Conservation (phyloP, 352 stramenopile genomes). For the Lagenidium sp. region DNA sequence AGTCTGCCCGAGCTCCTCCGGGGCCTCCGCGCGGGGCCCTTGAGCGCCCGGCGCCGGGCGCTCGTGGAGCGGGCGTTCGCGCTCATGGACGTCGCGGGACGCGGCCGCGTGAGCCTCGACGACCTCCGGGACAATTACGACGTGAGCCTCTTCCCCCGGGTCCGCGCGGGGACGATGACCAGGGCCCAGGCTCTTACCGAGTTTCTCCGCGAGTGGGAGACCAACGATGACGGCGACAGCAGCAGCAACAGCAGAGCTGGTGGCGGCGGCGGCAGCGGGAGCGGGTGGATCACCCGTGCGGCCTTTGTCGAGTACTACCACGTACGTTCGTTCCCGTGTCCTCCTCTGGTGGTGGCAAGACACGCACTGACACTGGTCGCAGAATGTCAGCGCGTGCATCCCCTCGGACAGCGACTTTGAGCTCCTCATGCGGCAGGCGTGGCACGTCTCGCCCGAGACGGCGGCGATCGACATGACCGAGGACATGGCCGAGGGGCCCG, state of each 20-base stretch:
- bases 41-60: constrained; percentile 18
- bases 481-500: neutral
- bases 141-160: constrained; percentile 52
- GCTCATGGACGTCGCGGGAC: constrained; percentile 30
- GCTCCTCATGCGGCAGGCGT: constrained; percentile 68
- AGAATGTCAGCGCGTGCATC: constrained; percentile 79
- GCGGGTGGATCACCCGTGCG: constrained; percentile 22
- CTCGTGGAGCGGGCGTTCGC: constrained; percentile 51
- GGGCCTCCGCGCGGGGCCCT: constrained; percentile 21
- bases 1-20: constrained; percentile 40
- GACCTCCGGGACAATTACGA: constrained; percentile 67
- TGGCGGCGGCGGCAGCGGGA: neutral
- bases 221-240: constrained; percentile 14
- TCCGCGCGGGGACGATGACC: constrained; percentile 54
- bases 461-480: neutral
- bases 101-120: constrained; percentile 34
- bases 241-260: too few relatives aligned
- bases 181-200: constrained; percentile 39
- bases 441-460: constrained; percentile 26
- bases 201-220: constrained; percentile 70
- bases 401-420: constrained; percentile 78
- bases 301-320: constrained; percentile 80
- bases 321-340: constrained; percentile 16
- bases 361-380: constrained; percentile 3
- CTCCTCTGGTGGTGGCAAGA: constrained; percentile 2